These are phyloP conservation scores for Elasticomyces elasticus DNA, from an alignment of 495 filamentous ascomycete genomes.

Conservation along the genomic window DNA sequence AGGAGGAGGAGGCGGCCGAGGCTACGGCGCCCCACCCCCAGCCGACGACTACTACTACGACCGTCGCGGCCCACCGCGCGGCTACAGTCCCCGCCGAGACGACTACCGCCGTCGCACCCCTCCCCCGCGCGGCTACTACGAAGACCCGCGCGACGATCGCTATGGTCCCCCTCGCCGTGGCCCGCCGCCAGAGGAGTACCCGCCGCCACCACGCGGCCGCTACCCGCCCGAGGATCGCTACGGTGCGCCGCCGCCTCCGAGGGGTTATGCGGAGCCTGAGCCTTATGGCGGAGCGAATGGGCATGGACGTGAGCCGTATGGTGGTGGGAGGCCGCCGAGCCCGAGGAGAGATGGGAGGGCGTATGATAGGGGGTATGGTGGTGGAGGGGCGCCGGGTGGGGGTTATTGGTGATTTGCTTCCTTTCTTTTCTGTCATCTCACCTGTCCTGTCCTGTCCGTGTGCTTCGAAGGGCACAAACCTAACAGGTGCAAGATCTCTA, in stretches of 20 bases:
- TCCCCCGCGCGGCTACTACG: conserved; percentile 67
- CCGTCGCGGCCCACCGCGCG: conserved; percentile 66
- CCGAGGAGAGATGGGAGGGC: conserved; percentile 28
- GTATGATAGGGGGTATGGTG: conserved; percentile 26
- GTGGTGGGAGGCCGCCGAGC: conserved; percentile 31
- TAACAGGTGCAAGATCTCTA: neutral
- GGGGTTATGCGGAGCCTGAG: conserved; percentile 44
- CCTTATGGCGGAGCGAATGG: conserved; percentile 60
- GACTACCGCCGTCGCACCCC: conserved; percentile 80
- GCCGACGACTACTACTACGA: conserved; percentile 51
- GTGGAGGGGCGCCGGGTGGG: no score
- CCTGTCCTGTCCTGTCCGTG: neutral
- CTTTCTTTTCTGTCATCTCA: neutral
- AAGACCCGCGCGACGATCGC: conserved; percentile 65
- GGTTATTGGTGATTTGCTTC: conserved; percentile 28
- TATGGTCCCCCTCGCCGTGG: conserved; percentile 58
- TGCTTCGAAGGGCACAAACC: neutral
- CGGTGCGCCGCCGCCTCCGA: conserved; percentile 29
- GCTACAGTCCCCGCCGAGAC: conserved; percentile 68
- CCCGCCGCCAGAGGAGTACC: conserved; percentile 67
- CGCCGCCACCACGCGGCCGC: conserved; percentile 42
- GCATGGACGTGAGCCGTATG: conserved; percentile 43
- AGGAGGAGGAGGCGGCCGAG: conserved; percentile 39
- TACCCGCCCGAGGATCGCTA: conserved; percentile 45
- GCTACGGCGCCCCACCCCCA: conserved; percentile 51